These are phyloP conservation scores for Xylaria sp. DNA, from an alignment of 2,329 filamentous ascomycete genomes.

Conservation along the genomic window DNA sequence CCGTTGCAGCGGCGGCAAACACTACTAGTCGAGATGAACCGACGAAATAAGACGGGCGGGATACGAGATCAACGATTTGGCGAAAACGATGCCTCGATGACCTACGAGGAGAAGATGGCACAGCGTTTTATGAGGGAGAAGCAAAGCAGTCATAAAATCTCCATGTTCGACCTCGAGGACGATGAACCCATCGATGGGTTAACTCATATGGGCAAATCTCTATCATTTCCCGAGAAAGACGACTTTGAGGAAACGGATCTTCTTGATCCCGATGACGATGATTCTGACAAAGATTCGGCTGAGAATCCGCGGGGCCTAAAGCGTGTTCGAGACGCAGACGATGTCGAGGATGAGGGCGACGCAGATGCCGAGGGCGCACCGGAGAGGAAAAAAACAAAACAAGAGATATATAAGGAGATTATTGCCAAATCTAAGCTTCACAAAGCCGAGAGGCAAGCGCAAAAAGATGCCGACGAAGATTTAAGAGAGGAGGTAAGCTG, in stretches of 20 bases:
- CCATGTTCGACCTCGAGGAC: slow-evolving; percentile 91
- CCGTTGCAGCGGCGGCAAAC: slow-evolving; percentile 75
- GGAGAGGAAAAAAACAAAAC: slow-evolving; percentile 91
- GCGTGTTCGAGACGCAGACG: slow-evolving; percentile 61
- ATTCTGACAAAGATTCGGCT: slow-evolving; percentile 68
- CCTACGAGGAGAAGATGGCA: slow-evolving; percentile 89
- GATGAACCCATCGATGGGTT: slow-evolving; percentile 72
- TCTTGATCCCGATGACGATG: slow-evolving; percentile 61
- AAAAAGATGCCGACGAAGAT: slow-evolving; percentile 93
- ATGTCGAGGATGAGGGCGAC: slow-evolving; percentile 61
- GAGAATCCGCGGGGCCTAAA: slow-evolving; percentile 67
- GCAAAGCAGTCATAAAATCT: slow-evolving; percentile 77
- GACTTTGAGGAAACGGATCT: slow-evolving; percentile 86
- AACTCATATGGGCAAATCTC: slow-evolving; percentile 84
- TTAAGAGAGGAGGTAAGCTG: slow-evolving; percentile 54
- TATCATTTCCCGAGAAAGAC: slow-evolving; percentile 65
- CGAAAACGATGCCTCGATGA: slow-evolving; percentile 94
- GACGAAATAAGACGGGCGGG: slow-evolving; percentile 89
- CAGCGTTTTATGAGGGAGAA: slow-evolving; percentile 92
- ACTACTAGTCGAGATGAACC: slow-evolving; percentile 88
- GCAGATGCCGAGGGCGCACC: slow-evolving; percentile 77
- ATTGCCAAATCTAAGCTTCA: slow-evolving; percentile 96
- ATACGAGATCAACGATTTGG: slow-evolving; percentile 94
- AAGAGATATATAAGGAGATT: slow-evolving; percentile 97
- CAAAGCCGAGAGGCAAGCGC: slow-evolving; percentile 92